A percentile compares a stretch with the other conserved stretches of the same genome.
These are phyloP conservation scores for Sporobolomyces phaffii DNA, from an alignment of 768 basidiomycete genomes.

Conservation along the genomic window DNA sequence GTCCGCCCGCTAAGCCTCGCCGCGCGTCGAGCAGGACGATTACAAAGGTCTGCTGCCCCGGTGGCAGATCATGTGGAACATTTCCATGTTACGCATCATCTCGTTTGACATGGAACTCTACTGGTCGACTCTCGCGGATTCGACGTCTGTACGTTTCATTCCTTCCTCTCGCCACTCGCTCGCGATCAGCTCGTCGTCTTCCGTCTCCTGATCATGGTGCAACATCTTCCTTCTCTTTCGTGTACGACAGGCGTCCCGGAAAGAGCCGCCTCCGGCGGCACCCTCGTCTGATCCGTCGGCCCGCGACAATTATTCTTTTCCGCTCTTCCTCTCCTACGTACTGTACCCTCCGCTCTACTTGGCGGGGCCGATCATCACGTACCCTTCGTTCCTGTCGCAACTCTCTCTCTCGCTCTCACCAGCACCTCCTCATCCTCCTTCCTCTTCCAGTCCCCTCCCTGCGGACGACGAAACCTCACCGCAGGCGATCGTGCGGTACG, in stretches of 20 bases:
- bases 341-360: constrained; percentile 92
- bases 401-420: constrained; percentile 52
- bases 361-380: constrained; percentile 91
- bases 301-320: constrained; percentile 56
- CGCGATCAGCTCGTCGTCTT: no score
- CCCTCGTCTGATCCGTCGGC: no score
- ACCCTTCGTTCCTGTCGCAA: constrained; percentile 93
- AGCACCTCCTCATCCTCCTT: not conserved
- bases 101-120: constrained; percentile 91
- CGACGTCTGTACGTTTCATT: no score
- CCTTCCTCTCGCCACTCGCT: no score
- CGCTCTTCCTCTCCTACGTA: constrained; percentile 74
- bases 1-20: not conserved
- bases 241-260: not conserved
- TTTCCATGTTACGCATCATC: constrained; percentile 86
- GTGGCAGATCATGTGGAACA: constrained; percentile 92
- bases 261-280: not conserved
- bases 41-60: constrained; percentile 68
- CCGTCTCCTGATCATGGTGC: no score
- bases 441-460: not conserved
- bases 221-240: no score
- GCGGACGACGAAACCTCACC: constrained; percentile 16
- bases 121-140: constrained; percentile 55
- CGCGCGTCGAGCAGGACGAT: constrained; percentile 42
- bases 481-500: constrained; percentile 52